Base-by-base conservation (phyloP, 164 flowering plant species). In the Brasenia schreberi region DNA sequence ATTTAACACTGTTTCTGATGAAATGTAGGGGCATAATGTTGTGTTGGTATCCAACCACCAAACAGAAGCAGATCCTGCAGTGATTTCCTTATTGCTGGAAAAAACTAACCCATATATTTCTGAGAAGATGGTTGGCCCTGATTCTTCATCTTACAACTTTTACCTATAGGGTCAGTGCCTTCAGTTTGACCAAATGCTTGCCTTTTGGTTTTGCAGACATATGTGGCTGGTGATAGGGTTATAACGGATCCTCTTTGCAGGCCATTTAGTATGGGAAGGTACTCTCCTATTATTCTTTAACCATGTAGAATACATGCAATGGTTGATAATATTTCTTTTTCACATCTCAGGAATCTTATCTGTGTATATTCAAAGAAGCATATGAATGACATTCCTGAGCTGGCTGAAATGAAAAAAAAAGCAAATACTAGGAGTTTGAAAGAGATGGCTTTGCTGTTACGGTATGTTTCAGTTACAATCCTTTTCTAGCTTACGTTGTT, bases 181-280 rank as follows among this genome's bases (percentile, higher is more conserved):
- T 49, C 16, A 9, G 16, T 49, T 49, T 49, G 56, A 49, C 56
- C 56, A 49, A 9, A 49, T 49, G 56, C 16, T 49, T 49, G 10
- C 9, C 1, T n/a, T 61, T 59, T 63, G 59, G 18, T 77, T 6
- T 61, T 66, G 76, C 88, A 94, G 99, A 86, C 81, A 65, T 91
- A 78, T 73, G 77, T 94, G n/a, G 99, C 99, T 19, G 99, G 99
- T 52, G 97, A 94, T 73, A 83, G 98, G 76, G 98, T 94, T 66
- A 43, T 94, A 18, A 82, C 96, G 67, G 99, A 94, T 78, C 87
- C 95, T 77, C 88, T 94, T 43, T 86, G 97, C 88, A 94, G 88
- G 82, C 99, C 99, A 45, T 94, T 94, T 69, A 91, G 99, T 80
- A 94, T 91, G 87, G 98, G 99, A 79, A 94, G 99, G 99, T 91